Percentiles rank a stretch among this genome's conserved stretches.
phyloP scores from a whole-genome alignment of 345 rosid genomes.

The Microcos paniculata region DNA sequence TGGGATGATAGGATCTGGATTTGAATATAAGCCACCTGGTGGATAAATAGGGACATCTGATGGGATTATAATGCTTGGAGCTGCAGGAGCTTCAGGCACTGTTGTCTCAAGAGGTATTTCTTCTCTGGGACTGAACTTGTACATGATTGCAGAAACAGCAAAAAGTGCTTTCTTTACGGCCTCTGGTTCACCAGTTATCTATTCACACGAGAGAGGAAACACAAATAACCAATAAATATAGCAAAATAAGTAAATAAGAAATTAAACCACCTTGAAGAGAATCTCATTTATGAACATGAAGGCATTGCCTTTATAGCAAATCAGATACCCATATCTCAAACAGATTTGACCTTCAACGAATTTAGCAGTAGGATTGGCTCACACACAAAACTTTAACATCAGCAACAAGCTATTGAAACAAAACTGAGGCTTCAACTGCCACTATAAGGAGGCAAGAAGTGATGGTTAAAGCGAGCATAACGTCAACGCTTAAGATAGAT shows the following conservation, averaged over 20 bases:
- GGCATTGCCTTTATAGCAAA: background rate
- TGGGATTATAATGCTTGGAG: constrained; percentile 79
- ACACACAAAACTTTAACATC: background rate
- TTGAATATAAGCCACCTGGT: constrained; percentile 66
- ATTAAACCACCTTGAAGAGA: background rate
- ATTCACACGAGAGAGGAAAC: constrained; percentile 16
- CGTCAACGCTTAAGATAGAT: background rate
- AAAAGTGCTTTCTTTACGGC: constrained; percentile 82
- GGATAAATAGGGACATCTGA: constrained; percentile 83
- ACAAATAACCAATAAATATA: background rate
- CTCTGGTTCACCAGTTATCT: constrained; percentile 82
- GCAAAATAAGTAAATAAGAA: background rate
- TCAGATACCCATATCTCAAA: background rate
- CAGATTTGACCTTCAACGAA: background rate
- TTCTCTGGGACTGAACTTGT: constrained; percentile 80
- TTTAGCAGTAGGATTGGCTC: background rate
- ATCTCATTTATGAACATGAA: background rate
- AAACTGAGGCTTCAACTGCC: background rate
- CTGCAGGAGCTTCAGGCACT: constrained; percentile 60
- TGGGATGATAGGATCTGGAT: constrained; percentile 54
- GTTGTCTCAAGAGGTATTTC: constrained; percentile 80
- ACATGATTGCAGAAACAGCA: constrained; percentile 87
- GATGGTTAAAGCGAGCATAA: background rate
- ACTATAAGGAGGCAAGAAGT: background rate
- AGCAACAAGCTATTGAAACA: background rate